Evolutionary conservation across 2,329 filamentous ascomycete species (phyloP), one percentile per base, ranked within the genome.

Genomic region (Plectosphaerella sp.): DNA sequence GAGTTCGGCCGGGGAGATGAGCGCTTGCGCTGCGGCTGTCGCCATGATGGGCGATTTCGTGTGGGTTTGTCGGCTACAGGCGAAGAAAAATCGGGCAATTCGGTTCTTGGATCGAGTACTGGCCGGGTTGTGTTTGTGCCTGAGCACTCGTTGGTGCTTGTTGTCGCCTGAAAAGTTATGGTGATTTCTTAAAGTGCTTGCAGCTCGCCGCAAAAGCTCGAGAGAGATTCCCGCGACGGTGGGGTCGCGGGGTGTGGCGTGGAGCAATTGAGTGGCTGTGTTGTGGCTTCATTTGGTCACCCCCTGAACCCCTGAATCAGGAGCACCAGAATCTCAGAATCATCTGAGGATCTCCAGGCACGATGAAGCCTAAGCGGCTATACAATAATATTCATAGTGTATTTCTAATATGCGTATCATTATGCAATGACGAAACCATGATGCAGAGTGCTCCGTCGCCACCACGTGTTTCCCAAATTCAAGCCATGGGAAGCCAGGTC

Each of bases 1-100:
- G 64, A 99, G 89, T 75, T 99, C 94, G 64, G 94, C 91, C 47
- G 94, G 93, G 50, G 92, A 97, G 70, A 97, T 87, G 61, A 91
- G 86, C 64, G 84, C 82, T 72, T 84, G 82, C 63, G 84, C 83
- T 62, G 71, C 77, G 16, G 36, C 22, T 60, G 83, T 80, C 41
- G 87, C 77, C 82, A 90, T 88, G 58, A 58, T 62, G 54, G 58
- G 48, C 20, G 20, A 18, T 41, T 39, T 16, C 20, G 22, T 22
- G 28, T 37, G 35, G 33, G 25, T 20, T 22, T 8, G 41, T 18
- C 41, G 41, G 18, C 18, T 18, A 43, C n/a, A n/a, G n/a, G 41
- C n/a, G 37, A 12, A 18, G 37, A 33, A 33, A 33, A 33, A 12
- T 33, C 37, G 37, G 14, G 14, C 16, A 5, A n/a, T 41, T 14